phyloP scores from a whole-genome alignment of 2,329 filamentous ascomycete species.

The Zasmidium cellare region DNA sequence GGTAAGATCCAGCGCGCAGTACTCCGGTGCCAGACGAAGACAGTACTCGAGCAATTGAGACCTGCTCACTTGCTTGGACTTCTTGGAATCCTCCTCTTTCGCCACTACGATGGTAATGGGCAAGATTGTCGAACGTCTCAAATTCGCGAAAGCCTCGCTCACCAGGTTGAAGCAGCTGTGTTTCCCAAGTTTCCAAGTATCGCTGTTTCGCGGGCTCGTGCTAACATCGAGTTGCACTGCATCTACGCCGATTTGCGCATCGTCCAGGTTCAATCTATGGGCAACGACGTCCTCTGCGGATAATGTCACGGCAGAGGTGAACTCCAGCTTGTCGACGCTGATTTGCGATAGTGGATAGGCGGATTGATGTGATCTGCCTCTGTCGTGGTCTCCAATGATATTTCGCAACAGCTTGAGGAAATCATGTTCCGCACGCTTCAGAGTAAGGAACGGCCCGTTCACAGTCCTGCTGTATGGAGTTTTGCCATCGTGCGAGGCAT shows the following conservation, averaged over 20 bases:
- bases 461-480: conserved; percentile 32
- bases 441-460: conserved; percentile 61
- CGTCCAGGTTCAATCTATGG: conserved; percentile 60
- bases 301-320: conserved; percentile 68
- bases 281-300: conserved; percentile 58
- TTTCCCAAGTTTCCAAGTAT: conserved; percentile 21
- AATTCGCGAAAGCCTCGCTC: conserved; percentile 59
- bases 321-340: conserved; percentile 60
- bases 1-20: conserved; percentile 59
- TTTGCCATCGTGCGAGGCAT: conserved; percentile 21
- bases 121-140: conserved; percentile 62
- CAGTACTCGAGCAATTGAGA: conserved; percentile 56
- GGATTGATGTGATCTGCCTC: conserved; percentile 59
- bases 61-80: conserved; percentile 21
- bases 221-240: conserved; percentile 60
- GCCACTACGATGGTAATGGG: conserved; percentile 45
- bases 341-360: conserved; percentile 66
- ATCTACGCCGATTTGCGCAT: conserved; percentile 66
- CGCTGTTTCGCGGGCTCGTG: conserved; percentile 14
- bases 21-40: conserved; percentile 63
- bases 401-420: conserved; percentile 69
- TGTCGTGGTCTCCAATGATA: conserved; percentile 54
- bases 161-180: conserved; percentile 37
- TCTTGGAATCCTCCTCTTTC: conserved; percentile 16
- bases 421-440: conserved; percentile 68